These are phyloP conservation scores for Myriosclerotinia curreyana DNA, from an alignment of 2,329 filamentous ascomycete species.

Conservation along the genomic window DNA sequence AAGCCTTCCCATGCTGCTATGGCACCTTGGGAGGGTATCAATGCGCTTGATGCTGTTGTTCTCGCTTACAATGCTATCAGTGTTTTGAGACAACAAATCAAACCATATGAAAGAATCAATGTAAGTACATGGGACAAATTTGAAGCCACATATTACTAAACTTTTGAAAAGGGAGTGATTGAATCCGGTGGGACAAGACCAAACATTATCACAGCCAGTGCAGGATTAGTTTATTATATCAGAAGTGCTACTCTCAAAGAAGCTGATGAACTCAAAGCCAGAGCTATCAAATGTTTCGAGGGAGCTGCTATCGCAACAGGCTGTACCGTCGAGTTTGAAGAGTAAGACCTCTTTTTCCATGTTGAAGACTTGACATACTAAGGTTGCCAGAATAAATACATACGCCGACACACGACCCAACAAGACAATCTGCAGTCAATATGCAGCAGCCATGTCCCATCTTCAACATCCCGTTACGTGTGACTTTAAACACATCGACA, in stretches of 20 bases:
- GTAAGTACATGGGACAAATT: conserved; percentile 40
- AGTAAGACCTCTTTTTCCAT: conserved; percentile 30
- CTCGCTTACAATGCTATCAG: conserved; percentile 40
- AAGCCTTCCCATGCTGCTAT: conserved; percentile 42
- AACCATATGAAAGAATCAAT: conserved; percentile 38
- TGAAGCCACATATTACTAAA: background rate
- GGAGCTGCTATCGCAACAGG: conserved; percentile 33
- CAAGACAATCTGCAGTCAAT: conserved; percentile 27
- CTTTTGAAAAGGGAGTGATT: conserved; percentile 15
- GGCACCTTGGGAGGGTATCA: conserved; percentile 42
- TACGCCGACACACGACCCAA: conserved; percentile 32
- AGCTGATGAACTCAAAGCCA: conserved; percentile 24
- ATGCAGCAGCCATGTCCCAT: conserved; percentile 26
- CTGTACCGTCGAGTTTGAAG: conserved; percentile 34
- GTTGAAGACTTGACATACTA: background rate
- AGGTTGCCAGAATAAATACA: conserved; percentile 24
- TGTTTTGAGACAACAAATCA: conserved; percentile 39
- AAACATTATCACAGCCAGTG: conserved; percentile 41
- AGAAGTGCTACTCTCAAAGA: conserved; percentile 27
- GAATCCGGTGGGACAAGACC: conserved; percentile 39
- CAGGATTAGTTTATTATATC: conserved; percentile 28
- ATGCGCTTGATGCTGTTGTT: conserved; percentile 43
- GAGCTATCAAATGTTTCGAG: conserved; percentile 32
- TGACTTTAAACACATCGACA: conserved; percentile 22
- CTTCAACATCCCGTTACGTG: conserved; percentile 23